phyloP scores from a whole-genome alignment of 805 yeast genomes.

The Spathaspora passalidarum region DNA sequence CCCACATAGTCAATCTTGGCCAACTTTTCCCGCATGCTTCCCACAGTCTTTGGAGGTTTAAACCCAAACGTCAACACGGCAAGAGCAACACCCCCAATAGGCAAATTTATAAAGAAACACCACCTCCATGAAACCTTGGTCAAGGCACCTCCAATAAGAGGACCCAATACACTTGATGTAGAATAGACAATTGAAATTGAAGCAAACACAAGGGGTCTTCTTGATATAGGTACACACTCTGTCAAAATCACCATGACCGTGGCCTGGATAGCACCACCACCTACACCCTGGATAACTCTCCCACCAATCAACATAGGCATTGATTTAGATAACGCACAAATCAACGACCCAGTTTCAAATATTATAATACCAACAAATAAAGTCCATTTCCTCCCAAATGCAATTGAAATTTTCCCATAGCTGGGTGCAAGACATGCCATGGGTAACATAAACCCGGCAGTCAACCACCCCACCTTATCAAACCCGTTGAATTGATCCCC shows the following conservation, averaged over 20 bases:
- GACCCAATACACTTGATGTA: slow-evolving; percentile 55
- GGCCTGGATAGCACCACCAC: slow-evolving; percentile 66
- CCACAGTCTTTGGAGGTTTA: slow-evolving; percentile 46
- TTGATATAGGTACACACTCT: slow-evolving; percentile 48
- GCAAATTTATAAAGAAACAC: slow-evolving; percentile 71
- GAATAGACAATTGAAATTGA: slow-evolving; percentile 43
- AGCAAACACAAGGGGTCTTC: slow-evolving; percentile 38
- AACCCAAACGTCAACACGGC: slow-evolving; percentile 37
- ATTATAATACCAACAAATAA: slow-evolving; percentile 47
- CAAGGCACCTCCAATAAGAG: slow-evolving; percentile 65
- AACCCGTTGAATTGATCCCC: slow-evolving; percentile 49
- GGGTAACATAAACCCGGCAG: slow-evolving; percentile 53
- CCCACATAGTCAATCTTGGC: slow-evolving; percentile 49
- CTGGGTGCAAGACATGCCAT: slow-evolving; percentile 50
- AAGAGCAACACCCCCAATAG: slow-evolving; percentile 56
- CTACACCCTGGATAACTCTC: slow-evolving; percentile 66
- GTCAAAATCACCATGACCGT: slow-evolving; percentile 55
- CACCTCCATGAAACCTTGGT: slow-evolving; percentile 69
- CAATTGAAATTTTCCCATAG: slow-evolving; percentile 58
- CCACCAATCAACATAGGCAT: slow-evolving; percentile 70
- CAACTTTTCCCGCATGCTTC: slow-evolving; percentile 35
- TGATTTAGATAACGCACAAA: slow-evolving; percentile 51
- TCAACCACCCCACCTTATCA: slow-evolving; percentile 56
- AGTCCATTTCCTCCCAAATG: slow-evolving; percentile 54
- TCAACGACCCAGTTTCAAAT: slow-evolving; percentile 61